Conservation (phyloP, 1,284 basidiomycete genomes). For the Sparassis latifolia region DNA sequence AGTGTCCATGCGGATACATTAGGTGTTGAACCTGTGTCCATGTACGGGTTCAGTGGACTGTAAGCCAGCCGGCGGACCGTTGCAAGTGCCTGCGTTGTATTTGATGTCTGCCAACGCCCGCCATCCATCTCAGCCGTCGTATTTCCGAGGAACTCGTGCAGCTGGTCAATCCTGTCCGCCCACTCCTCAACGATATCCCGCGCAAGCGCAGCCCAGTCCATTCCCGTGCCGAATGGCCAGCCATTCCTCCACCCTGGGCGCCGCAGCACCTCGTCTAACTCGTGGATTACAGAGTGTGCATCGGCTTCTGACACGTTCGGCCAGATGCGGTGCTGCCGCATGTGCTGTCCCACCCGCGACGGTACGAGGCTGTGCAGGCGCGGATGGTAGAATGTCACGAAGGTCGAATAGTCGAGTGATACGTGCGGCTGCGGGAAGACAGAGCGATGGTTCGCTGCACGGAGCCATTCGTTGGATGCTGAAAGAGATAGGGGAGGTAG, state of each 20-base stretch:
- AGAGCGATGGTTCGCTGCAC: not conserved
- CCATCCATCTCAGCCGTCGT: not conserved
- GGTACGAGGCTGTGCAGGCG: not conserved
- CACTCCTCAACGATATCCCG: not conserved
- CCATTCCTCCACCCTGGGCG: not conserved
- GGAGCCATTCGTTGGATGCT: not conserved
- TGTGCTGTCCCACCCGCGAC: not conserved
- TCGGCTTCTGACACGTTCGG: slow-evolving; percentile 1
- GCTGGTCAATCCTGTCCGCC: not conserved
- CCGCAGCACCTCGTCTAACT: not conserved
- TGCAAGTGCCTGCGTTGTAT: not conserved
- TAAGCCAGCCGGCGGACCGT: not conserved
- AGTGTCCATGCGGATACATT: not conserved
- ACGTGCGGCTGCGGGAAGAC: not conserved
- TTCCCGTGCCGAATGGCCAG: not conserved
- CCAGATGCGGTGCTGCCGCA: slow-evolving; percentile 1
- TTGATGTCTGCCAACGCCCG: not conserved
- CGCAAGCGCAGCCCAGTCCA: not conserved
- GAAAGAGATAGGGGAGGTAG: not conserved
- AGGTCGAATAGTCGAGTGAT: not conserved
- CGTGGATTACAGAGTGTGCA: not conserved
- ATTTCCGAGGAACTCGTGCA: slow-evolving; percentile 1
- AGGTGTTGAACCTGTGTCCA: not conserved
- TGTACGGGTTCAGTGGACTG: not conserved
- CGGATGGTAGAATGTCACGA: slow-evolving; percentile 1